Base-by-base conservation (phyloP, 129 eudicot species). In the Chrysanthemum makinoi region DNA sequence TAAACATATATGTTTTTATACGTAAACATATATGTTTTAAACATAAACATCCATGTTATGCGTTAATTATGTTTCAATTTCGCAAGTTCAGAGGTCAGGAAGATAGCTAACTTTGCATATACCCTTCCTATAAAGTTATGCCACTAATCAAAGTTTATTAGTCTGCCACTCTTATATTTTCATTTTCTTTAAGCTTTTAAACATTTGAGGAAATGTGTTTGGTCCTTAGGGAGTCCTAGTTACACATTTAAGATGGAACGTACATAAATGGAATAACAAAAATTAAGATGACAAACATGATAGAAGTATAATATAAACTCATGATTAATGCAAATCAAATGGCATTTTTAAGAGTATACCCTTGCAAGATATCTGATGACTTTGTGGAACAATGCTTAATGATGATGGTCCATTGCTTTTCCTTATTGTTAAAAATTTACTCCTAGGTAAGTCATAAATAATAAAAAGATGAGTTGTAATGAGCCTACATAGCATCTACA, bases 351-450 rank as follows among this genome's bases (percentile, higher is more conserved):
- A 78, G 10, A 62, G 68, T 72, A 53, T 93, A 94, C 98, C 96
- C 99, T 87, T 69, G 99, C 99, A 76, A 79, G 74, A 90, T 65
- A 94, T 94, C 82, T 93, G 98, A 84, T 83, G 90, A 79, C 81
- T 83, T 66, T 71, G 95, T 44, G 85, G 88, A 82, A 60, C 76
- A 50, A 78, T 62, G 85, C 82, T 87, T 71, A 93, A 76, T 70
- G 90, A 59, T 55, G 95, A 78, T 43, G 93, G 82, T 57, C 85
- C 95, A 70, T 67, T 84, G 84, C 72, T 86, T 78, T 77, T 89
- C 68, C 99, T 97, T 90, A 70, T 39, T 69, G 52, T 76, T 57
- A 61, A 11, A 73, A 55, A 81, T 20, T 19, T 24, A 73, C 66
- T 55, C 62, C 63, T 53, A 80, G 24, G 65, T 72, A 78, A 60